A percentile compares a stretch with the other conserved stretches of the same genome.
phyloP scores from a whole-genome alignment of 768 basidiomycete species.

The Boletus sensibilis region DNA sequence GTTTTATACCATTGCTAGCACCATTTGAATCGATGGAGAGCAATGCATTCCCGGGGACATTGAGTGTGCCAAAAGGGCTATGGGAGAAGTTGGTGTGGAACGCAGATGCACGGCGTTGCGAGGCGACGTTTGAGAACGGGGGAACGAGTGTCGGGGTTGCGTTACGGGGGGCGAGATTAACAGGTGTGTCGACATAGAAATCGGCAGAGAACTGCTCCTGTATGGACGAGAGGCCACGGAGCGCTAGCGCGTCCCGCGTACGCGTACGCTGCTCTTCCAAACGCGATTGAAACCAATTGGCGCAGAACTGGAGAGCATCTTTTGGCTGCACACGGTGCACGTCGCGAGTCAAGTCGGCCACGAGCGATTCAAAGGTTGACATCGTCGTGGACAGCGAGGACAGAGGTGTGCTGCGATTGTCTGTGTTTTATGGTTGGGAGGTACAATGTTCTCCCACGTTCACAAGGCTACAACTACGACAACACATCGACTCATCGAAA shows the following conservation, averaged over 20 bases:
- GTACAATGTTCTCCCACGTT: constrained; percentile 29
- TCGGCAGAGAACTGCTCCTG: constrained; percentile 54
- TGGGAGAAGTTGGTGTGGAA: constrained; percentile 49
- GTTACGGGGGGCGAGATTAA: constrained; percentile 30
- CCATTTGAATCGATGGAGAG: constrained; percentile 48
- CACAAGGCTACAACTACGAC: constrained; percentile 9
- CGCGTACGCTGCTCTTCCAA: constrained; percentile 82
- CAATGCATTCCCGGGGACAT: constrained; percentile 79
- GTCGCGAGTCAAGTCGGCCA: constrained; percentile 85
- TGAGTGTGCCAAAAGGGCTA: constrained; percentile 76
- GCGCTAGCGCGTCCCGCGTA: constrained; percentile 57
- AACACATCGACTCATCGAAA: constrained; percentile 1
- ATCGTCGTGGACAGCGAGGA: constrained; percentile 21
- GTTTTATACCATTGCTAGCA: constrained; percentile 31
- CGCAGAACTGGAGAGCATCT: constrained; percentile 89
- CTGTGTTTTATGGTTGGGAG: constrained; percentile 12
- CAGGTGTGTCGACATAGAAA: constrained; percentile 55
- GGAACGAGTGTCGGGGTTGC: constrained; percentile 46
- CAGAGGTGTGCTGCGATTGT: background rate
- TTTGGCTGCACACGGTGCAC: constrained; percentile 81
- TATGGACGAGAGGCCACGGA: constrained; percentile 48
- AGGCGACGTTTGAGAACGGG: constrained; percentile 52
- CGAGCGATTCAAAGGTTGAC: constrained; percentile 81
- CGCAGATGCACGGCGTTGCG: constrained; percentile 54
- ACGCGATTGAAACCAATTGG: constrained; percentile 91